Conservation (phyloP, 83 land plant genomes). For the Larix sibirica region DNA sequence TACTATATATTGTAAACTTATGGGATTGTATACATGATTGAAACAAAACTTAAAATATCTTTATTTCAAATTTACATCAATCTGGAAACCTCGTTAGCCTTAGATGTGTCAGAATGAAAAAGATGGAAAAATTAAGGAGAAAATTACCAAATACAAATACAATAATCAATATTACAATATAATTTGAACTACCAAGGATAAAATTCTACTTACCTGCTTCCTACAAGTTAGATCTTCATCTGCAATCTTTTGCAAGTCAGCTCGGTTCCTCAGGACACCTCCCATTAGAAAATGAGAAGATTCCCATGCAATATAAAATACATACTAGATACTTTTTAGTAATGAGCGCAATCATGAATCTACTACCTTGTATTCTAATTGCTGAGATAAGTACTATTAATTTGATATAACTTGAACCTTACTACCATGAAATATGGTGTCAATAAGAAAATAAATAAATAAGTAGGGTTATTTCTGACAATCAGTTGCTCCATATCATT, state of each 20-base stretch:
- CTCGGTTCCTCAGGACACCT: conserved; percentile 55
- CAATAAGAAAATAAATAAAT: not conserved
- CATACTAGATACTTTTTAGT: not conserved
- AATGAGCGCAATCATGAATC: not conserved
- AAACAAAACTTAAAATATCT: not conserved
- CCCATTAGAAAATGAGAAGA: conserved; percentile 56
- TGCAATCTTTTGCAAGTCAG: conserved; percentile 67
- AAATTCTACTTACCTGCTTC: conserved; percentile 63
- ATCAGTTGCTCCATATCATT: not conserved
- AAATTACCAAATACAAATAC: not conserved
- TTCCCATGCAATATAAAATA: conserved; percentile 31
- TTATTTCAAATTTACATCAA: not conserved
- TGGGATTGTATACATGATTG: not conserved
- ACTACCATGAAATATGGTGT: not conserved
- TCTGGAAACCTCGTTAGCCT: not conserved
- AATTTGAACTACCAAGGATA: not conserved
- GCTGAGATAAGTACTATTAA: not conserved
- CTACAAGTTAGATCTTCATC: conserved; percentile 76
- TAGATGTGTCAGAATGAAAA: not conserved
- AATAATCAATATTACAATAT: not conserved
- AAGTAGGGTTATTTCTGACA: not conserved
- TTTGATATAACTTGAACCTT: not conserved
- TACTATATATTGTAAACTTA: not conserved
- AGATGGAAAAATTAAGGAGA: not conserved
- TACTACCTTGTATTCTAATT: not conserved